Evolutionary conservation across 2,329 filamentous ascomycete genomes (phyloP).

Genomic region (Xylariomycetidae sp.): DNA sequence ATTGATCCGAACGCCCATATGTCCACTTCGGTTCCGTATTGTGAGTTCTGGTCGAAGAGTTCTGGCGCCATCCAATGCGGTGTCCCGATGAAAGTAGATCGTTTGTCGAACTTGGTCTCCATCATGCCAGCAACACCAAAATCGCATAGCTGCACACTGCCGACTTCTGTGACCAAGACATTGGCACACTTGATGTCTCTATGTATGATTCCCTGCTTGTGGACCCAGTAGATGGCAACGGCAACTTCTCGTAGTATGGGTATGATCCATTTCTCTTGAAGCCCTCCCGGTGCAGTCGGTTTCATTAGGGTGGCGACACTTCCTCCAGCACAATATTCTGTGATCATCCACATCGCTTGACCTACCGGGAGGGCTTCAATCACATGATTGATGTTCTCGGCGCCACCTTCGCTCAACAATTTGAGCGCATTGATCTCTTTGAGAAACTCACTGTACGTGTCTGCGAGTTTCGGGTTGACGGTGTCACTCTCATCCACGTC

Average conservation of each 20-base stretch:
- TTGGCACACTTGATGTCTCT: slow-evolving; percentile 74
- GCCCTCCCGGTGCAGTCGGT: slow-evolving; percentile 58
- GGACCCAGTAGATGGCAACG: slow-evolving; percentile 63
- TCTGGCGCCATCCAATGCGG: slow-evolving; percentile 86
- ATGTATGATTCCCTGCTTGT: slow-evolving; percentile 65
- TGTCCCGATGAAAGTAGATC: slow-evolving; percentile 77
- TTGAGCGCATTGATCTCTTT: slow-evolving; percentile 68
- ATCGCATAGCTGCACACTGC: slow-evolving; percentile 75
- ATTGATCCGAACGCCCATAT: slow-evolving; percentile 85
- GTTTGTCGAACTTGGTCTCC: slow-evolving; percentile 70
- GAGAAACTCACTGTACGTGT: slow-evolving; percentile 65
- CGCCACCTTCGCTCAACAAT: slow-evolving; percentile 67
- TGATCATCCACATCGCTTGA: slow-evolving; percentile 82
- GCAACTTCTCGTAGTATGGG: slow-evolving; percentile 63
- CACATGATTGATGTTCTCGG: slow-evolving; percentile 76
- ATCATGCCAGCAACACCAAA: slow-evolving; percentile 79
- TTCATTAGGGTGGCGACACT: slow-evolving; percentile 72
- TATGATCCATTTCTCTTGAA: slow-evolving; percentile 68
- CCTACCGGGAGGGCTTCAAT: slow-evolving; percentile 75
- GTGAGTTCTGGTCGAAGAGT: slow-evolving; percentile 59
- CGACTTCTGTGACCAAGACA: slow-evolving; percentile 72
- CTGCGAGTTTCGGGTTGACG: slow-evolving; percentile 58
- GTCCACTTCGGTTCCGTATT: slow-evolving; percentile 69
- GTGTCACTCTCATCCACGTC: slow-evolving; percentile 76
- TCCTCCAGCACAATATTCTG: slow-evolving; percentile 79